Base-by-base conservation (phyloP, 345 rosid genomes). In the Durio zibethinus region DNA sequence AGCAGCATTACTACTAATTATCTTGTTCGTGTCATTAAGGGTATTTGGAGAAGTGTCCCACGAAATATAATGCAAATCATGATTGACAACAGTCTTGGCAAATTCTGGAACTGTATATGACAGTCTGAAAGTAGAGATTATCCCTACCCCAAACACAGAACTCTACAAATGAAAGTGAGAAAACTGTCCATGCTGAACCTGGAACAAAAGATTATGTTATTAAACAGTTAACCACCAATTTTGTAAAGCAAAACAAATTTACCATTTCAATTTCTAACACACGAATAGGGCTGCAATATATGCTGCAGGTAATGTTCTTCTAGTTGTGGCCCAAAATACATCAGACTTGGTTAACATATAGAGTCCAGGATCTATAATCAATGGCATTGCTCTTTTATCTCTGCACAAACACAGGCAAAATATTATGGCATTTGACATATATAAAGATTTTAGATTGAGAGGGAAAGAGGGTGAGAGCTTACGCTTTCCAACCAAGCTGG, bases 141-240 rank as follows among this genome's bases (percentile, higher is more conserved):
- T 97, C 99, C 99, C 98, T 92, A 50, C 99, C 99, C 99, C 98
- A 94, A 72, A 94, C 86, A 80, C 90, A 87, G 84, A 88, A 97
- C 84, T 97, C 98, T 23, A 94, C 90, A 54, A 97, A 97, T 0
- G 97, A 76, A 21, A 90, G 95, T 4, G 98, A 92, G 10, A 94
- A 92, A 76, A 91, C 92, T 92, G 92, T 97, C 99, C 99, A 97
- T 25, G 99, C 99, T 2, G 98, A 97, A 73, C 98, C 99, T 97
- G 90, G 78, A 73, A 72, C 53, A 54, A 56, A 77, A 66, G 6
- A 23, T 21, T 33, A 63, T 54, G 33, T 61, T 53, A 12, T n/a
- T 38, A 35, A 78, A 33, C 35, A 25, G 18, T 67, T 20, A 4
- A 40, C 74, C 59, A 63, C 59, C 42, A 59, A 57, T 50, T 71